Conservation (phyloP, 2,329 filamentous ascomycete genomes). For the Fusarium sp. region DNA sequence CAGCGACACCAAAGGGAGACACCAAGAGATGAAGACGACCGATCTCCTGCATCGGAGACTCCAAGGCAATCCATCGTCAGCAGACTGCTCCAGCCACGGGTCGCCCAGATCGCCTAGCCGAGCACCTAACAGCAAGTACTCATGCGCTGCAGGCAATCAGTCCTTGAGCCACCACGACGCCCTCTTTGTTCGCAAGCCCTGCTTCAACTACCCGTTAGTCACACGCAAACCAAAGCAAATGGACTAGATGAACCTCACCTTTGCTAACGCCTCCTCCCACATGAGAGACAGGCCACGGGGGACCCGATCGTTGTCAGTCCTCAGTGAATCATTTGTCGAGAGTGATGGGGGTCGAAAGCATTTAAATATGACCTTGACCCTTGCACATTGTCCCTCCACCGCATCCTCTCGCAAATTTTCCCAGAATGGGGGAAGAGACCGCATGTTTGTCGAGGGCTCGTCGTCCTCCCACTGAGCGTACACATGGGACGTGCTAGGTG, state of each 20-base stretch:
- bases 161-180: not conserved
- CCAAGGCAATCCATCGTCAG: conserved; percentile 1
- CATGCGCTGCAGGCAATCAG: conserved; percentile 4
- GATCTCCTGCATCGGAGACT: not conserved
- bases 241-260: conserved; percentile 16
- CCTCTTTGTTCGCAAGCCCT: conserved; percentile 8
- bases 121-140: conserved; percentile 11
- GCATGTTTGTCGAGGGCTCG: not conserved
- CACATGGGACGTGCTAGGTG: not conserved
- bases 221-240: conserved; percentile 26
- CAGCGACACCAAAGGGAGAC: not conserved
- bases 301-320: not conserved
- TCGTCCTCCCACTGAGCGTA: not conserved
- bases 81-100: not conserved
- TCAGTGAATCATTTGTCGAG: not conserved
- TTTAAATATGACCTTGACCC: conserved; percentile 39
- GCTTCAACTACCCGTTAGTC: conserved; percentile 29
- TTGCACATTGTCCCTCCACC: conserved; percentile 28
- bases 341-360: conserved; percentile 10
- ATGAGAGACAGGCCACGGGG: not conserved
- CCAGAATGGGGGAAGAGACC: not conserved
- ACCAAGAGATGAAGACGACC: not conserved
- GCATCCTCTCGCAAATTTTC: conserved; percentile 24
- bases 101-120: not conserved
- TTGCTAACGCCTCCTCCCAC: not conserved